These are phyloP conservation scores for Nyctanthes arbortristis DNA, from an alignment of 257 asterid species.

Conservation along the genomic window DNA sequence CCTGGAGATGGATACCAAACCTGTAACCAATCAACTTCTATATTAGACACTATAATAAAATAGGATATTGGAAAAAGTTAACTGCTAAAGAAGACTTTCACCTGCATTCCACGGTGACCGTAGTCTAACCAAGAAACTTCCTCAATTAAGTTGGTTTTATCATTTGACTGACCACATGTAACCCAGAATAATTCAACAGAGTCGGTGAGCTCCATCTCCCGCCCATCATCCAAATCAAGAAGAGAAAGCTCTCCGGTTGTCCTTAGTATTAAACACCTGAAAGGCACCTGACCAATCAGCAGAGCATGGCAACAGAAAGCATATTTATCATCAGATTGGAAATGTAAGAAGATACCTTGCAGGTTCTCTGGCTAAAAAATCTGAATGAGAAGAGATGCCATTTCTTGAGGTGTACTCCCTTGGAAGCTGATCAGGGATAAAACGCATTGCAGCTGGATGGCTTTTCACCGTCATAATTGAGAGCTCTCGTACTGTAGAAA, in stretches of 20 bases:
- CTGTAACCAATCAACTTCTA: slow-evolving; percentile 65
- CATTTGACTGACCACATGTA: slow-evolving; percentile 94
- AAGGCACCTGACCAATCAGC: slow-evolving; percentile 29
- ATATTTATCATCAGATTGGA: slow-evolving; percentile 7
- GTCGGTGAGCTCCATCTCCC: slow-evolving; percentile 96
- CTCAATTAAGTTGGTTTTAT: slow-evolving; percentile 93
- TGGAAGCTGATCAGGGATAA: slow-evolving; percentile 92
- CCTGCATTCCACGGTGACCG: slow-evolving; percentile 99
- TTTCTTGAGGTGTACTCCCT: slow-evolving; percentile 44
- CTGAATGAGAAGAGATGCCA: slow-evolving; percentile 52
- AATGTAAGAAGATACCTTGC: slow-evolving; percentile 56
- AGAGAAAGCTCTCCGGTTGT: slow-evolving; percentile 98
- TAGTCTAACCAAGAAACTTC: slow-evolving; percentile 99
- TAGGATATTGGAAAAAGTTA: background rate
- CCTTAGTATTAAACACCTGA: slow-evolving; percentile 88
- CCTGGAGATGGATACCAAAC: slow-evolving; percentile 99
- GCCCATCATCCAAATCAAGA: slow-evolving; percentile 96
- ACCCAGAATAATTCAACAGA: slow-evolving; percentile 99
- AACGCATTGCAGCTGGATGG: slow-evolving; percentile 97
- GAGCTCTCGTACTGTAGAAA: slow-evolving; percentile 99
- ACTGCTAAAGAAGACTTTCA: slow-evolving; percentile 40
- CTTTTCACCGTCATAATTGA: slow-evolving; percentile 99
- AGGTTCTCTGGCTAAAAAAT: slow-evolving; percentile 67
- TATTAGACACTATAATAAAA: slow-evolving; percentile 38
- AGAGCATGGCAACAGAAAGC: slow-evolving; percentile 20